Base-by-base conservation (phyloP, 306 rosid genomes). In the Morella rubra region DNA sequence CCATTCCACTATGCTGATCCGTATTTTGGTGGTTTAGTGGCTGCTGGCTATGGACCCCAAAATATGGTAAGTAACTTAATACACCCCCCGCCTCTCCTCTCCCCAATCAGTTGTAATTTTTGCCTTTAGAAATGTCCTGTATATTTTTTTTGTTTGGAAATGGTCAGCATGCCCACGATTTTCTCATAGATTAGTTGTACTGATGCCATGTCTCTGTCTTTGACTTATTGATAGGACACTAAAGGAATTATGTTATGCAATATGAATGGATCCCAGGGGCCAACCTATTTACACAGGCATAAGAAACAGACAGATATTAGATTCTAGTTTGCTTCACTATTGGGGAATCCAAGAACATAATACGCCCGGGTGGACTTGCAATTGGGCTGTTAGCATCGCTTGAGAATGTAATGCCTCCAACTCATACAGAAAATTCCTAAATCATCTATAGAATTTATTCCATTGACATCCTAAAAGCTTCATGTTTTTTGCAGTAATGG, bases 21-120 rank as follows among this genome's bases (percentile, higher is more conserved):
- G 69, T 79, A 76, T 80, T 84, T 78, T 51, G 81, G 77, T 44
- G 69, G 82, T 44, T 76, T 85, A 70, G 54, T 85, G 45, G 79
- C 84, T 84, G 79, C 87, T 82, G 74, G 84, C 22, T 89, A 74
- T 84, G 89, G 75, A 61, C 85, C 81, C 70, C 86, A 82, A 42
- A 70, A 82, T 52, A 81, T 74, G 78, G 93, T 90, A 53, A 66
- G 81, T 45, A 46, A 40, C 60, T 24, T 44, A 60, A 50, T 44
- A 16, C 9, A n/a, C 15, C 6, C 27, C 12, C 45, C 9, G 5
- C 4, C 9, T 37, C 11, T 44, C 15, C n/a, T 51, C 72, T 2
- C 37, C 37, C 37, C 3, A 3, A 32, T 32, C 37, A 2, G 37
- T 32, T 2, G 37, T 32, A 32, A 32, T 32, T 32, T 32, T 32